Base-by-base conservation (phyloP, 345 rosid genomes). In the Eutrema japonicum region DNA sequence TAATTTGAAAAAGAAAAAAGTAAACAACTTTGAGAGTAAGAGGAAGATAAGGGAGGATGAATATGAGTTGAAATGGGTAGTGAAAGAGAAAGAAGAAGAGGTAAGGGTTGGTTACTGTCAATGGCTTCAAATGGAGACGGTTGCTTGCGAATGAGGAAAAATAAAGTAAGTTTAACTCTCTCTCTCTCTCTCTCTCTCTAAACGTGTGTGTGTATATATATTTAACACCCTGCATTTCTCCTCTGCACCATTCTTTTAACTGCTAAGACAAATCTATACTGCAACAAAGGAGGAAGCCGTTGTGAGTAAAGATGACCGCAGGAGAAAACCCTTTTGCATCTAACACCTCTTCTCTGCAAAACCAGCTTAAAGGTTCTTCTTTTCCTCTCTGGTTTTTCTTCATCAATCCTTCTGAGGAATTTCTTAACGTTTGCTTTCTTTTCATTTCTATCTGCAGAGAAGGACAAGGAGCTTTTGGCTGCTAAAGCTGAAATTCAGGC, bases 141-240 rank as follows among this genome's bases (percentile, higher is more conserved):
- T 89, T 92, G 94, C 96, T 92, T 89, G 66, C 82, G 66, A 85
- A 45, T 41, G 60, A 59, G 89, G 98, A 43, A 92, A 85, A 43
- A 10, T 33, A 45, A 68, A 69, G 66, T 63, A 82, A 71, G 5
- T 47, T 54, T 53, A 43, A 63, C 33, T 72, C 13, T 53, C 37
- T 67, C 65, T 55, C 45, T 41, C 26, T 22, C 82, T 82, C 85
- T 73, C 38, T 75, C 46, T 58, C n/a, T 36, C 26, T 37, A 53
- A 61, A 61, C 35, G 60, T 14, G 63, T 8, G 63, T 29, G 41
- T 26, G 35, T 73, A 30, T 67, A 48, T 55, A 53, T 64, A 75
- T 63, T 55, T 55, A 48, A 52, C 65, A 37, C 11, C 64, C 64
- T 57, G 16, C 50, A 37, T 74, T 74, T 63, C 56, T 64, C 36